Evolutionary conservation across 306 rosid species (phyloP).

Genomic region (Malus asiatica): DNA sequence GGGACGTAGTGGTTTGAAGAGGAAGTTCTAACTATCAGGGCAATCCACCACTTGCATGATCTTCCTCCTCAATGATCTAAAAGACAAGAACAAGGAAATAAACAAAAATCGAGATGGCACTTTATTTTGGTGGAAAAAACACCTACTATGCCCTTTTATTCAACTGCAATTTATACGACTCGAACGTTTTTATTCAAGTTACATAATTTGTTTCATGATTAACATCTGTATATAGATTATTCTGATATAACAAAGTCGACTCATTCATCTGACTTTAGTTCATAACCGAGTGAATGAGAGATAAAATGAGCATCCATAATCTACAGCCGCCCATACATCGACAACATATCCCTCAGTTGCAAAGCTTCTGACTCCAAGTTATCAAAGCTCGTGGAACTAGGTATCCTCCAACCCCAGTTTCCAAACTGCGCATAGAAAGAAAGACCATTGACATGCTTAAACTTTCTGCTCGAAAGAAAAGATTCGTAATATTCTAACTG

Average conservation of each 20-base stretch:
- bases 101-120: neutral
- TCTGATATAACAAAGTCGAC: neutral
- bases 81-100: too few species aligned
- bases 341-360: slow-evolving; percentile 50
- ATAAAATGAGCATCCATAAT: slow-evolving; percentile 1
- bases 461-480: neutral
- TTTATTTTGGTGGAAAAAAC: neutral
- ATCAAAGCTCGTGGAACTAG: slow-evolving; percentile 60
- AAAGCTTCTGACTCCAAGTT: slow-evolving; percentile 58
- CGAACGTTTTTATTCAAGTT: neutral
- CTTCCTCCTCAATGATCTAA: too few species aligned
- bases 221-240: neutral
- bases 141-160: neutral
- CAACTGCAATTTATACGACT: neutral
- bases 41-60: too few species aligned
- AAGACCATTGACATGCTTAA: neutral
- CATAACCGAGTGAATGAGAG: neutral
- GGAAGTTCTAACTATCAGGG: too few species aligned
- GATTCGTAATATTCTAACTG: neutral
- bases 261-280: neutral
- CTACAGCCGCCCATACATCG: slow-evolving; percentile 70
- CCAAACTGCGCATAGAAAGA: slow-evolving; percentile 46
- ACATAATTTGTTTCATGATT: neutral
- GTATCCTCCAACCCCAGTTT: slow-evolving; percentile 91
- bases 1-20: too few species aligned